Evolutionary conservation across 257 asterid species (phyloP), one percentile per base, ranked within the genome.

Genomic region (Nicotiana benthamiana): DNA sequence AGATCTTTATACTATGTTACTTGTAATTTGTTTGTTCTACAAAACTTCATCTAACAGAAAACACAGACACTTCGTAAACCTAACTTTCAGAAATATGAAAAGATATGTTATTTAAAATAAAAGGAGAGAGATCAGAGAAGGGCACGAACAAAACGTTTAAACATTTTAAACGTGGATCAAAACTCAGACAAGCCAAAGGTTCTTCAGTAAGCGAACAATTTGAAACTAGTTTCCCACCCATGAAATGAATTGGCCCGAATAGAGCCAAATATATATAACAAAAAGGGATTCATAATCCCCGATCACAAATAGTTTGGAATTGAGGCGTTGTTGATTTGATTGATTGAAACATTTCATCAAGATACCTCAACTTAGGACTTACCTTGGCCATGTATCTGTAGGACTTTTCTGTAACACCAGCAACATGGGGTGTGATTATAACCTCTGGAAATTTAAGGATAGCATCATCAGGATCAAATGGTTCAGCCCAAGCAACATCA

Each of bases 401-500:
- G 51, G 99, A 89, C 48, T 40, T 59, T 79, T 94, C 92, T 27
- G 99, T 92, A 30, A 94, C 97, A 75, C 97, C 99, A 57, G 93
- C 99, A 85, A 96, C 94, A 83, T 96, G 99, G 51, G 98, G 98
- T 30, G 99, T 96, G 83, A 91, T 83, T 27, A 93, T 88, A 79
- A 96, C 97, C 83, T 94, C 93, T 5, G 97, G 94, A 80, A 93
- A 90, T 85, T 88, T 88, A 18, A 96, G 84, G 81, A 96, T 83
- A 32, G 90, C 88, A 83, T 96, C 96, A 75, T 94, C 88, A 0
- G 98, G 99, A 86, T 96, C 96, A 83, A 96, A 93, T 72, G 99
- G 99, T 83, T 95, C 99, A 8, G 89, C 85, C 99, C 99, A 95
- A 12, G 98, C 94, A 83, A 95, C 99, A 81, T 94, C 99, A 32